Percentiles rank a stretch among this genome's conserved stretches.
Evolutionary conservation across 2,329 filamentous ascomycete species (phyloP).

Genomic region (Setomelanomma holmii): DNA sequence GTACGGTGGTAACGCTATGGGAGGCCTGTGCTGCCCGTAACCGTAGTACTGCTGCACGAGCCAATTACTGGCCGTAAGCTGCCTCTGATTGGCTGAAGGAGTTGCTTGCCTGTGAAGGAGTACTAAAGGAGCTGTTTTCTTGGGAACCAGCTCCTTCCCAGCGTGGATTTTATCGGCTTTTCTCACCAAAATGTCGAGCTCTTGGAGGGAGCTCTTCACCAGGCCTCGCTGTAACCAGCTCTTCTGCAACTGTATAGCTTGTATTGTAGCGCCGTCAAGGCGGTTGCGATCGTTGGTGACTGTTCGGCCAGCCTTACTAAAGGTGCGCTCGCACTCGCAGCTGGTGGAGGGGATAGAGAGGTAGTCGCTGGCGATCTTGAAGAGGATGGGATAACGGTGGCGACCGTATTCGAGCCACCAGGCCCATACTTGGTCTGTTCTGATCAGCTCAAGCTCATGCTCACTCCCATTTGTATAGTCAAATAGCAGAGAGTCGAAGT

Average conservation of each 20-base stretch:
- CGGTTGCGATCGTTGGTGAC: constrained; percentile 7
- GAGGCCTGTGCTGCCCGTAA: too few relatives aligned
- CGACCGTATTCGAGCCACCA: constrained; percentile 7
- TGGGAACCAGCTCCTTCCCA: neutral
- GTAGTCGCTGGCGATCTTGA: constrained; percentile 9
- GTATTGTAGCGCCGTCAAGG: constrained; percentile 1
- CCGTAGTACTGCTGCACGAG: neutral
- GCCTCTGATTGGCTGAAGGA: neutral
- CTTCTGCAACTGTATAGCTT: constrained; percentile 6
- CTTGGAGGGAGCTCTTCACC: neutral
- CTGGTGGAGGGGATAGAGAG: constrained; percentile 4
- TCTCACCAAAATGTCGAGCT: neutral
- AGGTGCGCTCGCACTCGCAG: constrained; percentile 9
- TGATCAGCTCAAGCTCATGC: neutral
- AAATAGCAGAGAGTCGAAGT: too few relatives aligned
- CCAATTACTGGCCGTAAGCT: neutral
- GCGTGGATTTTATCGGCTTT: neutral
- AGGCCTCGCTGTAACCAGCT: neutral
- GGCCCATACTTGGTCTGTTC: neutral
- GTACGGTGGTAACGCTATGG: neutral
- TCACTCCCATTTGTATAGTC: too few relatives aligned
- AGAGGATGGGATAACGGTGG: constrained; percentile 6
- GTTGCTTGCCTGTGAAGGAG: neutral
- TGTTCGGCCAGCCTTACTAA: constrained; percentile 1
- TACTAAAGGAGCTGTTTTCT: neutral